phyloP scores from a whole-genome alignment of 345 rosid species.

The Microthlaspi erraticum region DNA sequence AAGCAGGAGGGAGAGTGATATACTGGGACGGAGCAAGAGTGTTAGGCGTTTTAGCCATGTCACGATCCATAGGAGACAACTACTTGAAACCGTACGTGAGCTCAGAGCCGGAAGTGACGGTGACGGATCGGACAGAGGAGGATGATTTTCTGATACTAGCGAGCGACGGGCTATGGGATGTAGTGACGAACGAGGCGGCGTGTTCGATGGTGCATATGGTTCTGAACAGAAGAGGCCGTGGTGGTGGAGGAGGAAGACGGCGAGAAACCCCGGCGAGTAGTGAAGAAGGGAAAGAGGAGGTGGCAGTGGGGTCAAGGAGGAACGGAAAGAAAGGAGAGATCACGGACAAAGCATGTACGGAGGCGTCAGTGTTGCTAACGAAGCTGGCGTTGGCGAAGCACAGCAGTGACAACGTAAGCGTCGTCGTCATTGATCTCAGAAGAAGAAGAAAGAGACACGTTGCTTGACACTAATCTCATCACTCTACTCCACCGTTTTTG shows the following conservation, averaged over 20 bases:
- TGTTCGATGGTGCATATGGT: conserved; percentile 77
- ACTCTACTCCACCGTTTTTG: conserved; percentile 16
- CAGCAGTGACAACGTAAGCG: conserved; percentile 84
- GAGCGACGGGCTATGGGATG: conserved; percentile 94
- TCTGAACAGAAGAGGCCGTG: conserved; percentile 35
- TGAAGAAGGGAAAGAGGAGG: conserved; percentile 25
- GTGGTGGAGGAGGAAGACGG: conserved; percentile 13
- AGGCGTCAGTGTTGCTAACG: conserved; percentile 72
- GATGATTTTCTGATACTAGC: conserved; percentile 87
- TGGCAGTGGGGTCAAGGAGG: conserved; percentile 38
- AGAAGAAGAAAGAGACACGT: conserved; percentile 51
- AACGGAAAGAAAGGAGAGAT: conserved; percentile 46
- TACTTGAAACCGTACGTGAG: conserved; percentile 91
- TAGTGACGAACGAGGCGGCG: conserved; percentile 78
- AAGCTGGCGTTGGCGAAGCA: conserved; percentile 80
- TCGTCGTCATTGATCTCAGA: conserved; percentile 77
- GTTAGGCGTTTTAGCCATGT: conserved; percentile 84
- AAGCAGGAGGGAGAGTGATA: conserved; percentile 87
- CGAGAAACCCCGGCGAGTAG: conserved; percentile 6
- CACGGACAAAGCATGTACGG: conserved; percentile 65
- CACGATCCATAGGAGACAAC: conserved; percentile 90
- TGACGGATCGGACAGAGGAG: conserved; percentile 62
- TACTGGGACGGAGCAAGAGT: conserved; percentile 93
- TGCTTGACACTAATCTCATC: conserved; percentile 33
- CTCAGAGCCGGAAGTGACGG: conserved; percentile 77